Conservation (phyloP, 129 eudicot species). For the Tagetes erecta region DNA sequence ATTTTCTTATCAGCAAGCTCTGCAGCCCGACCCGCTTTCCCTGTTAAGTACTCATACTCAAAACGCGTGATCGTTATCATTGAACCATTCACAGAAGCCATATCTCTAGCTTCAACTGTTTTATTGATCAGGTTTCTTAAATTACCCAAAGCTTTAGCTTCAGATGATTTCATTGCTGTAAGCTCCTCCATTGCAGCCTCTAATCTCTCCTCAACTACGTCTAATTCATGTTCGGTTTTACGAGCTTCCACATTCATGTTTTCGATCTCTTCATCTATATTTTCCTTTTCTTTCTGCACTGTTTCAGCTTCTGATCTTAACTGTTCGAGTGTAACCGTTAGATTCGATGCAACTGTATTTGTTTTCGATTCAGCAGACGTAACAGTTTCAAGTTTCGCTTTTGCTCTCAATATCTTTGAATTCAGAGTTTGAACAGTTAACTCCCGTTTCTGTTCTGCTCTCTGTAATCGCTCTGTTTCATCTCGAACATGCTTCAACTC, state of each 20-base stretch:
- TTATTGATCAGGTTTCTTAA: constrained; percentile 42
- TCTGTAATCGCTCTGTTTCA: constrained; percentile 46
- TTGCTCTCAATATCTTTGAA: constrained; percentile 68
- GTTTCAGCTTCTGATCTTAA: constrained; percentile 48
- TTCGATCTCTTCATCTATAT: constrained; percentile 43
- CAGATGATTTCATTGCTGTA: constrained; percentile 52
- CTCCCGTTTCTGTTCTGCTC: constrained; percentile 58
- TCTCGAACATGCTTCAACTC: constrained; percentile 48
- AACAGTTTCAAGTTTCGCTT: constrained; percentile 55
- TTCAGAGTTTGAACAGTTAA: constrained; percentile 53
- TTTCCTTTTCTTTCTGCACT: constrained; percentile 44
- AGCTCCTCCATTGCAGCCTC: constrained; percentile 56
- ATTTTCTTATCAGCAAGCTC: constrained; percentile 78
- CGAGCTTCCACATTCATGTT: constrained; percentile 39
- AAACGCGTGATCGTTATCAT: constrained; percentile 56
- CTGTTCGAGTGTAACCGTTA: constrained; percentile 43
- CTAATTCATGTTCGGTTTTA: constrained; percentile 43
- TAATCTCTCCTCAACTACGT: constrained; percentile 49
- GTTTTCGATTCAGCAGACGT: constrained; percentile 51
- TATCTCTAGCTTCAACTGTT: constrained; percentile 49
- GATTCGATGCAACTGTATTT: constrained; percentile 37
- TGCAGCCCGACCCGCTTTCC: constrained; percentile 54
- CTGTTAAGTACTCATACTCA: constrained; percentile 68
- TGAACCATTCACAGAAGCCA: constrained; percentile 39
- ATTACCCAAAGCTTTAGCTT: constrained; percentile 50